Conservation (phyloP, 164 flowering plant species). For the Vitis rotundifolia region DNA sequence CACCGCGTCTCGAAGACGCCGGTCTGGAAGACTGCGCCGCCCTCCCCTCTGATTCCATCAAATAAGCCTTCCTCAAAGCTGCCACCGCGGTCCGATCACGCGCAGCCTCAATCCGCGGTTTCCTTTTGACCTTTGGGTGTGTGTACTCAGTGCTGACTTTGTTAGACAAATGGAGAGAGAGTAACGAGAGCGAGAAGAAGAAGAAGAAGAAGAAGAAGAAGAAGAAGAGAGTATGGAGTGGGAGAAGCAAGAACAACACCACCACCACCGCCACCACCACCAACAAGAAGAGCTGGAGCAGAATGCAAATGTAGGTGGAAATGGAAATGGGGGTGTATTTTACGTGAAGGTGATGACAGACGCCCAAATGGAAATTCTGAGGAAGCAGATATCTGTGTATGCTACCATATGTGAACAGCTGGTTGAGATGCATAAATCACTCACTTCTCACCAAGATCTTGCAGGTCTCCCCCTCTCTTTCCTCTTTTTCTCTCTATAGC, state of each 20-base stretch:
- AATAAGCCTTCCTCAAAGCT: conserved; percentile 82
- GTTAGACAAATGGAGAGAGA: conserved; percentile 2
- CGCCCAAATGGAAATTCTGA: conserved; percentile 76
- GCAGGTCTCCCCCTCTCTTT: conserved; percentile 40
- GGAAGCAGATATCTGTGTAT: conserved; percentile 74
- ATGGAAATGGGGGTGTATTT: conserved; percentile 21
- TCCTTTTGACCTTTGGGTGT: background rate
- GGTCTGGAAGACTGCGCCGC: conserved; percentile 98
- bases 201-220: background rate
- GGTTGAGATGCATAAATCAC: conserved; percentile 78
- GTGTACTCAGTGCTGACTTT: background rate
- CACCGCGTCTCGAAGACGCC: conserved; percentile 86
- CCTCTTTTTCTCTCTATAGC: background rate
- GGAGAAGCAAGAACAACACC: conserved; percentile 31
- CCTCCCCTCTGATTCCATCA: conserved; percentile 71
- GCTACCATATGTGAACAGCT: conserved; percentile 84
- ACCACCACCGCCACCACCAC: conserved; percentile 3
- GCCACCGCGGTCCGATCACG: conserved; percentile 63
- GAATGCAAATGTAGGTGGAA: conserved; percentile 13
- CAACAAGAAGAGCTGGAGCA: background rate
- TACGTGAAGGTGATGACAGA: conserved; percentile 89
- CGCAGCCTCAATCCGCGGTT: conserved; percentile 19
- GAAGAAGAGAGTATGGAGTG: conserved; percentile 18
- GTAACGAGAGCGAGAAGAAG: background rate
- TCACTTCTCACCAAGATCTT: conserved; percentile 75